Conservation (phyloP, 148 eudicot species). For the Cornus suecica region DNA sequence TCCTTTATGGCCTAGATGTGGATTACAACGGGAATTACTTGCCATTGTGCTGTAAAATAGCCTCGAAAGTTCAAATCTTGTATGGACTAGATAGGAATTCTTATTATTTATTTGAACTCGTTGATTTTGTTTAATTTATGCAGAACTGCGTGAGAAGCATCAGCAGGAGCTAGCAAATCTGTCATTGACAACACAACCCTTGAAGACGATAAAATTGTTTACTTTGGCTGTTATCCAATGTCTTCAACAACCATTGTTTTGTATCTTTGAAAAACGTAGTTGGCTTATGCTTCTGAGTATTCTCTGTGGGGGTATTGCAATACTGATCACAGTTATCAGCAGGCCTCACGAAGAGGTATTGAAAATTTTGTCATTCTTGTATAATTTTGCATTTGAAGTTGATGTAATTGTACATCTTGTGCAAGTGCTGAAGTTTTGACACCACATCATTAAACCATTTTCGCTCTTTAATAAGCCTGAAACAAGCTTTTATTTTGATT, state of each 20-base stretch:
- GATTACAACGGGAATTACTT: too few species aligned
- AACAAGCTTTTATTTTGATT: background rate
- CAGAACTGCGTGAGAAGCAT: conserved; percentile 65
- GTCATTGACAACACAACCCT: conserved; percentile 62
- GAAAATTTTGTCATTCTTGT: background rate
- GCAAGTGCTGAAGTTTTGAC: background rate
- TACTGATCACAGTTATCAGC: conserved; percentile 39
- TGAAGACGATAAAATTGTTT: conserved; percentile 63
- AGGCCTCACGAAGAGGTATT: conserved; percentile 76
- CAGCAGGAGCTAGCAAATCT: conserved; percentile 59
- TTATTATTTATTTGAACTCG: background rate
- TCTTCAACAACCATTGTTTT: conserved; percentile 35
- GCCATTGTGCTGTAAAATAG: too few species aligned
- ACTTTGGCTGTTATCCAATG: conserved; percentile 51
- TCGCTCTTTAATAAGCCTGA: background rate
- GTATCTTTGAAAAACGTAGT: conserved; percentile 52
- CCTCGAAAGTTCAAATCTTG: too few species aligned
- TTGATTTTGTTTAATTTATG: conserved; percentile 19
- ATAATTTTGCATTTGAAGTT: background rate
- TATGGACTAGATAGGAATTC: background rate
- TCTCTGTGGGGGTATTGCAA: conserved; percentile 14
- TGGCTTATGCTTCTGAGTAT: conserved; percentile 50
- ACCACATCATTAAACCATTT: background rate
- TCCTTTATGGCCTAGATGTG: too few species aligned
- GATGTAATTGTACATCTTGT: background rate